A percentile compares a stretch with the other conserved stretches of the same genome.
Conservation (phyloP, 2,329 filamentous ascomycete species). For the Epicoccum nigrum region DNA sequence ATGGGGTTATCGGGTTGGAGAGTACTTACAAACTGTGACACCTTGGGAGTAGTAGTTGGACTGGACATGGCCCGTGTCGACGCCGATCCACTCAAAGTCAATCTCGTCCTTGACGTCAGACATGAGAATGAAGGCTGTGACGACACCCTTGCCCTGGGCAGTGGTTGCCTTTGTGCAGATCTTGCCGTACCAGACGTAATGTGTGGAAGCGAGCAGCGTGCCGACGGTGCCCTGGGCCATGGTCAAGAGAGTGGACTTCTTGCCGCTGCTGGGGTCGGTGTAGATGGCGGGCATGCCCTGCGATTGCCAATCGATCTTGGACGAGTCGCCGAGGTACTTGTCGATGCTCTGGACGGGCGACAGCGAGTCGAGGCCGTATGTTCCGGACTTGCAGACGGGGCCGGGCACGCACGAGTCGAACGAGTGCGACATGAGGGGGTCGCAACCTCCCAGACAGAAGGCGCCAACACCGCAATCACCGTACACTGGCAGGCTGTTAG, state of each 20-base stretch:
- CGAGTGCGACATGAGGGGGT: conserved; percentile 80
- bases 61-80: conserved; percentile 77
- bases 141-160: conserved; percentile 81
- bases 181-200: conserved; percentile 97
- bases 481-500: conserved; percentile 68
- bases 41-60: conserved; percentile 98
- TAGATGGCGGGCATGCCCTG: conserved; percentile 75
- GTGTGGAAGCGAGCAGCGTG: conserved; percentile 81
- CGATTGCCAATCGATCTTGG: conserved; percentile 83
- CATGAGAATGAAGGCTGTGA: conserved; percentile 96
- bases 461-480: conserved; percentile 91
- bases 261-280: conserved; percentile 55
- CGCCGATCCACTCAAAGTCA: conserved; percentile 92
- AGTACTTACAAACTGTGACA: conserved; percentile 79
- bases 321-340: conserved; percentile 85
- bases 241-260: conserved; percentile 71
- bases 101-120: conserved; percentile 98
- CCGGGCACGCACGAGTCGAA: conserved; percentile 85
- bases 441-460: conserved; percentile 94
- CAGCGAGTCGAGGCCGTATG: conserved; percentile 75
- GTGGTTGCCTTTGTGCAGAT: conserved; percentile 86
- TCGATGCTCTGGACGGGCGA: conserved; percentile 73
- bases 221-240: conserved; percentile 87
- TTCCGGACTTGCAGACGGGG: conserved; percentile 78
- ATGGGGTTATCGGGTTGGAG: no score